phyloP scores from a whole-genome alignment of 306 rosid genomes.

The Abrus pulchellus region DNA sequence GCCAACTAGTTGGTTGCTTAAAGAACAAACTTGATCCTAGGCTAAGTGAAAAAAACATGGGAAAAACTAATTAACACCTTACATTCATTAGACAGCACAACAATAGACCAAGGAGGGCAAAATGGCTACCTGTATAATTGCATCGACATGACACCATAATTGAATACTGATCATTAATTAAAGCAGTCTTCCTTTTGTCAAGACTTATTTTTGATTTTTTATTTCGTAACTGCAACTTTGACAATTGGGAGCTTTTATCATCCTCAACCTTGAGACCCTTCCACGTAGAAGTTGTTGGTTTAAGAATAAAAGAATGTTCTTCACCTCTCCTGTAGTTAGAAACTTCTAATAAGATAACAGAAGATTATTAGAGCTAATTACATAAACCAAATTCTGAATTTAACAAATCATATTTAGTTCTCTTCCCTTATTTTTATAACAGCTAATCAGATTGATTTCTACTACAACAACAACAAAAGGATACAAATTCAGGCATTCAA shows the following conservation, averaged over 20 bases:
- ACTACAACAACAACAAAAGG: background rate
- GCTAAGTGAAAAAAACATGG: constrained; percentile 35
- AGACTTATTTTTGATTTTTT: constrained; percentile 58
- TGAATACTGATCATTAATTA: constrained; percentile 77
- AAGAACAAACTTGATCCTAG: constrained; percentile 87
- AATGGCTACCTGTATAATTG: constrained; percentile 79
- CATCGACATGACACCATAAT: constrained; percentile 93
- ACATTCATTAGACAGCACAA: constrained; percentile 33
- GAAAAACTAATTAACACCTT: constrained; percentile 42
- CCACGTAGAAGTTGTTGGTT: constrained; percentile 72
- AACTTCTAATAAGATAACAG: constrained; percentile 46
- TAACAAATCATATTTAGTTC: constrained; percentile 1
- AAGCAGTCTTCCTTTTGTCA: constrained; percentile 57
- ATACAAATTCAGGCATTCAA: constrained; percentile 24
- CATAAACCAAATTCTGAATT: constrained; percentile 13
- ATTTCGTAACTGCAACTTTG: constrained; percentile 60
- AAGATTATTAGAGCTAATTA: constrained; percentile 36
- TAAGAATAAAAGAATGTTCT: constrained; percentile 94
- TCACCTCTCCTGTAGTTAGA: constrained; percentile 85
- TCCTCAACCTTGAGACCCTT: constrained; percentile 63
- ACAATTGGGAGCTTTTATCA: constrained; percentile 65
- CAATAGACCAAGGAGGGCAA: constrained; percentile 25
- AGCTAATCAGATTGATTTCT: constrained; percentile 27
- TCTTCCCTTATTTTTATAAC: constrained; percentile 26
- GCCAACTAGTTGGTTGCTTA: constrained; percentile 91